A percentile compares a stretch with the other conserved stretches of the same genome.
Conservation (phyloP, 352 stramenopile genomes). For the Blastocystis sp. region DNA sequence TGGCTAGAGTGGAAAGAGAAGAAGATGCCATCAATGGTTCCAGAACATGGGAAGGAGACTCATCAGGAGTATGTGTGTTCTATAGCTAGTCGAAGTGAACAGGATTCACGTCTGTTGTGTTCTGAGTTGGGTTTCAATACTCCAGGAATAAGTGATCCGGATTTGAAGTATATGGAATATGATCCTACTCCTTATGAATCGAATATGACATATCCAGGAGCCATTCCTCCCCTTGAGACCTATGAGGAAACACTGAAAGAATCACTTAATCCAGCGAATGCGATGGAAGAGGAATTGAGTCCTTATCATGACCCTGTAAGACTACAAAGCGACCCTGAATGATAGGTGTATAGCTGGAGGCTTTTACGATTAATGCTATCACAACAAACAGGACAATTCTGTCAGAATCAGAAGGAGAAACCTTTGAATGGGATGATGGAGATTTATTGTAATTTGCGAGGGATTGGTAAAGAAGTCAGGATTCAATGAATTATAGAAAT, state of each 20-base stretch:
- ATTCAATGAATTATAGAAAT: background rate
- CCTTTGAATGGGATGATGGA: background rate
- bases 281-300: constrained; percentile 36
- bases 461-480: background rate
- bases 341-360: constrained; percentile 31
- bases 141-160: background rate
- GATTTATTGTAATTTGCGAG: background rate
- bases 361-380: constrained; percentile 31
- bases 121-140: background rate
- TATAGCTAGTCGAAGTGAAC: background rate
- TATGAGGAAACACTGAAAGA: background rate
- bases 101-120: background rate
- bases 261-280: constrained; percentile 24
- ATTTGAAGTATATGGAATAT: background rate
- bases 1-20: constrained; percentile 43
- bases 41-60: background rate
- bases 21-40: background rate
- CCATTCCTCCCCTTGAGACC: background rate
- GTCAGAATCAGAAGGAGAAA: background rate
- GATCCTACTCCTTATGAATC: background rate
- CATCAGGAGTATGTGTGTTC: background rate
- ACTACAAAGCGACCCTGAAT: background rate
- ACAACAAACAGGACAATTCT: constrained; percentile 41
- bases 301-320: constrained; percentile 8
- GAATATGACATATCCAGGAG: background rate